Evolutionary conservation across 2,329 filamentous ascomycete genomes (phyloP).

Genomic region (Cercospora citrullina): DNA sequence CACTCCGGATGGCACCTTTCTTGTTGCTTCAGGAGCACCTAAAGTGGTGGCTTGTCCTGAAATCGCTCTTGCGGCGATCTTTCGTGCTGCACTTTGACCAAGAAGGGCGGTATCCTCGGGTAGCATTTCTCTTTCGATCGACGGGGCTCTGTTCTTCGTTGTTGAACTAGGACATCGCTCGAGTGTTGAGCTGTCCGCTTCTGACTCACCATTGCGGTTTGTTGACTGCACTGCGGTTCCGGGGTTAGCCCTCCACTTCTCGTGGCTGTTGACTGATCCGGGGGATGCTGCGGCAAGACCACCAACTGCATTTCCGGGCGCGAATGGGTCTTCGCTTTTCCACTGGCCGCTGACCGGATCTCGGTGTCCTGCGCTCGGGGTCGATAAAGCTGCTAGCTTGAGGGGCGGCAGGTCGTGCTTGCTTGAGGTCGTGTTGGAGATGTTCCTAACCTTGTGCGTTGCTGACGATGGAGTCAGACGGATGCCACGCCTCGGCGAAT

Average conservation of each 20-base stretch:
- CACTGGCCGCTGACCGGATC: constrained; percentile 18
- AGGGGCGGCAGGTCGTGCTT: constrained; percentile 19
- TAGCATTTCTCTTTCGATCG: neutral
- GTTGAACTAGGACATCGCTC: neutral
- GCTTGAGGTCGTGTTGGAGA: constrained; percentile 14
- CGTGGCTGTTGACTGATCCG: neutral
- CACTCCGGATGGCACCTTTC: neutral
- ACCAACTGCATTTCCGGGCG: constrained; percentile 19
- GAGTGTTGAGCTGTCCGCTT: neutral
- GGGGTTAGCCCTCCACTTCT: neutral
- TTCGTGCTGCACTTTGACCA: neutral
- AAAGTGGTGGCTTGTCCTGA: neutral
- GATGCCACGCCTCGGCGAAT: constrained; percentile 9
- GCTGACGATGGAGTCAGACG: constrained; percentile 4
- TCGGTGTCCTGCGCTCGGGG: constrained; percentile 16
- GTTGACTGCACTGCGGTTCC: neutral
- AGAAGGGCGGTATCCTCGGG: neutral
- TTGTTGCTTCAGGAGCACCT: neutral
- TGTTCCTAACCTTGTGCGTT: neutral
- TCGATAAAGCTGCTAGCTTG: constrained; percentile 16
- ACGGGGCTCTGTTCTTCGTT: neutral
- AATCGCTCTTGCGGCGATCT: constrained; percentile 2
- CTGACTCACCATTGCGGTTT: neutral
- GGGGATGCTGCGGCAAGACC: neutral
- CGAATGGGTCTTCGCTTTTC: constrained; percentile 29